These are phyloP conservation scores for Adiantum capillusveneris DNA, from an alignment of 75 land plant species.

Conservation along the genomic window DNA sequence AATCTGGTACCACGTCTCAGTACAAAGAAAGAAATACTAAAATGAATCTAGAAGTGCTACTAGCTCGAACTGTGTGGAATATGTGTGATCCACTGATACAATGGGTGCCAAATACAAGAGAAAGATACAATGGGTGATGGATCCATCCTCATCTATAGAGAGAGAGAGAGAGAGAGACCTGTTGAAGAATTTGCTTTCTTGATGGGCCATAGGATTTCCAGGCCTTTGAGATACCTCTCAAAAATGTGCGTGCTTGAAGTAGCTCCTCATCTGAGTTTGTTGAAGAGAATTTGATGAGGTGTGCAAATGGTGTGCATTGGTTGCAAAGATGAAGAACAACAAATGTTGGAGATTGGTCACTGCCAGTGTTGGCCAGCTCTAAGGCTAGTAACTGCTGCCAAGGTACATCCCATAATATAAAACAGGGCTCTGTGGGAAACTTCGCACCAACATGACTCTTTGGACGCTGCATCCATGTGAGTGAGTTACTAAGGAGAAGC, in stretches of 20 bases:
- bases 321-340: conserved; percentile 69
- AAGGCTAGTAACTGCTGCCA: conserved; percentile 80
- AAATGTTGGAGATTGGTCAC: conserved; percentile 35
- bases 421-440: conserved; percentile 49
- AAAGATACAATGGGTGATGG: no score
- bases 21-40: no score
- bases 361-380: conserved; percentile 72
- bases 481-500: not conserved
- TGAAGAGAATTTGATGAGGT: conserved; percentile 48
- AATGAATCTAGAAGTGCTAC: no score
- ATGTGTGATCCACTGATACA: no score
- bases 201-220: conserved; percentile 49
- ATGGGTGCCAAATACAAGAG: no score
- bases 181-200: no score
- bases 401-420: conserved; percentile 88
- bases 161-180: no score
- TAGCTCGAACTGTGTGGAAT: no score
- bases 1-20: no score
- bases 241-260: conserved; percentile 59
- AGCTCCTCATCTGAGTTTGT: conserved; percentile 34
- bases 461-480: conserved; percentile 23
- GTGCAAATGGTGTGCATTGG: conserved; percentile 47
- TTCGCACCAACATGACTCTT: not conserved
- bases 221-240: conserved; percentile 40
- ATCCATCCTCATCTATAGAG: no score